phyloP scores from a whole-genome alignment of 305 asterid genomes.

The Solanum hybrid region DNA sequence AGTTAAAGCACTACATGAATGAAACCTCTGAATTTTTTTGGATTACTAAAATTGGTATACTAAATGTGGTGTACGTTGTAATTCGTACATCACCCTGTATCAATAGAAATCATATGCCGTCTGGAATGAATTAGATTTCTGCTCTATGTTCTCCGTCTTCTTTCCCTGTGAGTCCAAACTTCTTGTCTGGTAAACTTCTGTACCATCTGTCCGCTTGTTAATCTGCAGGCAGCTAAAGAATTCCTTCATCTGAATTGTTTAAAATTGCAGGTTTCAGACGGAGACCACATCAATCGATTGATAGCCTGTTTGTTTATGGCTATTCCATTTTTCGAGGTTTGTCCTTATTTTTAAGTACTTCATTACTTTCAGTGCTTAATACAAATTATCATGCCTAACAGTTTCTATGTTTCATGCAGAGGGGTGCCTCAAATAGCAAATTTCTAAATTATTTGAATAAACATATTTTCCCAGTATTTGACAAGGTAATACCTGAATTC shows the following conservation, averaged over 20 bases:
- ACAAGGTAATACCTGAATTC: constrained; percentile 40
- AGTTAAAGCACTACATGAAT: not conserved
- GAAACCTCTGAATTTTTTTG: not conserved
- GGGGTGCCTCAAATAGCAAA: constrained; percentile 94
- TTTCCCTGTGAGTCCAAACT: not conserved
- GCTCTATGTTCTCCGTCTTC: not conserved
- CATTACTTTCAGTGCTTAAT: not conserved
- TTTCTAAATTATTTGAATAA: constrained; percentile 72
- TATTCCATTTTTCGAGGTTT: constrained; percentile 81
- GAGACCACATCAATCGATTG: constrained; percentile 81
- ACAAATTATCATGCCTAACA: constrained; percentile 10
- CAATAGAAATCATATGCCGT: not conserved
- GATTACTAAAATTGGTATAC: not conserved
- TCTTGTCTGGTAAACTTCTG: not conserved
- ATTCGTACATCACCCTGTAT: not conserved
- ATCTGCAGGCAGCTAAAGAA: not conserved
- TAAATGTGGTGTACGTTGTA: not conserved
- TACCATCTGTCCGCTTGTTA: not conserved
- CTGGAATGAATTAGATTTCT: not conserved
- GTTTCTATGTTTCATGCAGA: constrained; percentile 41
- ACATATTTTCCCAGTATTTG: constrained; percentile 78
- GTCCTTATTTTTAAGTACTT: constrained; percentile 9
- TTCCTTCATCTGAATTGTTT: constrained; percentile 5
- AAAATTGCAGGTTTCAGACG: constrained; percentile 61
- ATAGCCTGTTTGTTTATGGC: constrained; percentile 88